Evolutionary conservation across 1,139 yeast species (phyloP), one percentile per base, ranked within the genome.

Genomic region (Zygosaccharomyces sapae): DNA sequence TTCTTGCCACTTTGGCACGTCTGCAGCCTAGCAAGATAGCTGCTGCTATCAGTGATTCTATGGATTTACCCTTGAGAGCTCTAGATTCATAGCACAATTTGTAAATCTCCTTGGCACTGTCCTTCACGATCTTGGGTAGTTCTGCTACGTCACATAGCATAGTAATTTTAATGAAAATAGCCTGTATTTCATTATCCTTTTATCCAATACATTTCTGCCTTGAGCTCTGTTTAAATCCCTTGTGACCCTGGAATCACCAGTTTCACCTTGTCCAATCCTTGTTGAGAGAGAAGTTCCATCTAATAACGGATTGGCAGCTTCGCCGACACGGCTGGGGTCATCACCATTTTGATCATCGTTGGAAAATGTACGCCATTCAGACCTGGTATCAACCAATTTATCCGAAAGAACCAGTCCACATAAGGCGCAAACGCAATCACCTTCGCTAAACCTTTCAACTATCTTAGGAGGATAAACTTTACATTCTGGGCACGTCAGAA

Each of bases 321-420:
- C 97, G 67, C 98, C 98, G 54, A 92, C 98, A 86, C 98, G 97
- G 58, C 95, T 84, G 4, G 98, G 98, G 67, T 92, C 98, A 65
- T 89, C 97, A 58, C 95, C 95, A 57, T 92, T 94, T 69, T 90
- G 97, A 67, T 92, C 98, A 67, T 92, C 98, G 66, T 92, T 92
- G 54, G 86, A 81, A 69, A 92, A 92, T 2, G 98, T 92, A 73
- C 98, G 86, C 98, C 98, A 92, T 73, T 92, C 98, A 1, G 96
- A 87, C 58, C 98, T 76, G 4, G 96, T 90, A 65, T 92, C 98
- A 33, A 92, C 96, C 46, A 92, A 85, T 55, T 94, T 75, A 65
- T 89, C 96, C 58, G 96, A 87, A 27, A 92, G 76, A 2, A 92
- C 97, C 51, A 92, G 73, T 20, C 97, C 98, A 72, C 98, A 92